Percentiles rank a stretch among this genome's conserved stretches.
phyloP scores from a whole-genome alignment of 2,329 filamentous ascomycete genomes.

The Aspergillus pseudotamarii region DNA sequence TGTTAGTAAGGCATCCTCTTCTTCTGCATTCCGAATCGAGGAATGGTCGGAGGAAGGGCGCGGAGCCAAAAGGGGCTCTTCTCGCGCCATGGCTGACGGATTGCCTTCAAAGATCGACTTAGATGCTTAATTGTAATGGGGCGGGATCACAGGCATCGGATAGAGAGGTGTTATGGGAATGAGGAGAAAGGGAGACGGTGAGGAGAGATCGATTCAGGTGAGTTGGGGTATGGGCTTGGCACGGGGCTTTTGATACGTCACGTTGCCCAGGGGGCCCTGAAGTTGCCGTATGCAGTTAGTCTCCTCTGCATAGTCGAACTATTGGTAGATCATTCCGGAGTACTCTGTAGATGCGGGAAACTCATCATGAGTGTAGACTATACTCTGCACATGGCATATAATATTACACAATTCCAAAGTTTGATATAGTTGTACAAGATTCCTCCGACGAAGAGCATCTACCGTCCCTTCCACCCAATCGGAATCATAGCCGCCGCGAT shows the following conservation, averaged over 20 bases:
- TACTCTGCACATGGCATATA: background rate
- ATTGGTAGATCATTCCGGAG: background rate
- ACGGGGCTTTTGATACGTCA: constrained; percentile 41
- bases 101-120: background rate
- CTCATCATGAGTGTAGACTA: no score
- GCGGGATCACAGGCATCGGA: background rate
- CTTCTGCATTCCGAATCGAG: constrained; percentile 58
- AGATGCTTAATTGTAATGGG: background rate
- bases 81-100: constrained; percentile 36
- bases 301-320: background rate
- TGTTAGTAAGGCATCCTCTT: constrained; percentile 65
- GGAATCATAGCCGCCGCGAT: constrained; percentile 88
- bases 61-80: constrained; percentile 57
- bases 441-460: background rate
- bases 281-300: background rate
- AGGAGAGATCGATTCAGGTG: constrained; percentile 3
- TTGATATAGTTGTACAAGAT: background rate
- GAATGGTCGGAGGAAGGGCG: constrained; percentile 61
- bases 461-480: constrained; percentile 70
- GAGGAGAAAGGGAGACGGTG: background rate
- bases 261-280: background rate
- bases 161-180: background rate
- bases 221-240: constrained; percentile 12
- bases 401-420: background rate
- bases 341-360: no score